Evolutionary conservation across 192 early-diverging fungal genomes (phyloP).

Genomic region (Rhizophagus sp.): DNA sequence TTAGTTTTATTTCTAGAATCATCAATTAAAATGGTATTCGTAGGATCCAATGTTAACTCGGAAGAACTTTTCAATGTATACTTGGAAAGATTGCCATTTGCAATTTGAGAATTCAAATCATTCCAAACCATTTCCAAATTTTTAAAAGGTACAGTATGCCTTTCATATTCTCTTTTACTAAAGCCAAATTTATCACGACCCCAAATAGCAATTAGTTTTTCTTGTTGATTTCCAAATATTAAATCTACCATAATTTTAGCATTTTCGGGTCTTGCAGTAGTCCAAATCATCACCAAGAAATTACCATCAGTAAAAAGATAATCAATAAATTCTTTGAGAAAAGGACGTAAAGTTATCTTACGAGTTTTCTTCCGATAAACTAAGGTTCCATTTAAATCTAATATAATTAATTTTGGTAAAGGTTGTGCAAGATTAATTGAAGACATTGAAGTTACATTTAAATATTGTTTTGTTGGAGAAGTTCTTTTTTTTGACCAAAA

Average conservation of each 20-base stretch:
- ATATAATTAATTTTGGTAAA: conserved; percentile 51
- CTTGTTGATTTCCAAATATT: conserved; percentile 38
- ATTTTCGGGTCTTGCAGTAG: conserved; percentile 57
- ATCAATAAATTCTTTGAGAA: conserved; percentile 52
- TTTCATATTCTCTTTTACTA: conserved; percentile 35
- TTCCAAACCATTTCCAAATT: conserved; percentile 58
- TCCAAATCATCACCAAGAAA: conserved; percentile 79
- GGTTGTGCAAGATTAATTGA: conserved; percentile 27
- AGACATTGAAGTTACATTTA: neutral
- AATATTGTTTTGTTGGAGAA: neutral
- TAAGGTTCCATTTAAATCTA: conserved; percentile 74
- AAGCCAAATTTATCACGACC: conserved; percentile 54
- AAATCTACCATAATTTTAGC: conserved; percentile 53
- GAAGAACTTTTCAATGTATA: neutral
- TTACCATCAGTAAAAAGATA: conserved; percentile 49
- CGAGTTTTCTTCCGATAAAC: conserved; percentile 40
- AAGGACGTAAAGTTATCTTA: conserved; percentile 47
- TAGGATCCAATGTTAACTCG: conserved; percentile 34
- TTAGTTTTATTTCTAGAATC: conserved; percentile 50
- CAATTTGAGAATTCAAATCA: conserved; percentile 36
- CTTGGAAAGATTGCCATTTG: neutral
- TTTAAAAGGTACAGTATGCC: conserved; percentile 56
- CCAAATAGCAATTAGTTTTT: conserved; percentile 57
- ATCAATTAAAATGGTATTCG: conserved; percentile 56
- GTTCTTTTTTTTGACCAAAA: too few relatives aligned